phyloP scores from a whole-genome alignment of 2,329 filamentous ascomycete species.

The Trichothecium roseum region DNA sequence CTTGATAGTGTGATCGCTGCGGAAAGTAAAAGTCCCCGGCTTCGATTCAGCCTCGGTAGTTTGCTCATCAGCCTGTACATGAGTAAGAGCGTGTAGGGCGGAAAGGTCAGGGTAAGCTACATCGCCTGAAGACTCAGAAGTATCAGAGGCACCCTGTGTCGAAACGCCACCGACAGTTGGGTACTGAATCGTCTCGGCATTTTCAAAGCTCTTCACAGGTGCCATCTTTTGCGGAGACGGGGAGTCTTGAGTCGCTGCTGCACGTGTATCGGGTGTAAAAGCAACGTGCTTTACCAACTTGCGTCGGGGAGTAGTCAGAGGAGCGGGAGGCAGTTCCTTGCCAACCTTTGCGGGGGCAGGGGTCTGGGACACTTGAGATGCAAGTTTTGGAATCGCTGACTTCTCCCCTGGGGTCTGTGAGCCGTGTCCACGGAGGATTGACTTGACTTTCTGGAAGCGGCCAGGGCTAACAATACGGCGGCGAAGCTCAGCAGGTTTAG shows the following conservation, averaged over 20 bases:
- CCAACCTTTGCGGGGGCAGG: slow-evolving; percentile 34
- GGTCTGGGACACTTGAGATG: slow-evolving; percentile 30
- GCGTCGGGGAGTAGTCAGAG: slow-evolving; percentile 56
- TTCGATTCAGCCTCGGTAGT: slow-evolving; percentile 25
- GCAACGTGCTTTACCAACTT: slow-evolving; percentile 64
- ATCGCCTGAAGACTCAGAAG: slow-evolving; percentile 13
- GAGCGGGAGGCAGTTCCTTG: slow-evolving; percentile 40
- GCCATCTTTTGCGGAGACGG: slow-evolving; percentile 45
- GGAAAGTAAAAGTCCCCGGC: slow-evolving; percentile 54
- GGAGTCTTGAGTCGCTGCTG: slow-evolving; percentile 33
- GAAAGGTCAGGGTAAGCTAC: slow-evolving; percentile 46
- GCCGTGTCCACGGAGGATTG: slow-evolving; percentile 39
- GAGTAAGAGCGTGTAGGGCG: slow-evolving; percentile 22
- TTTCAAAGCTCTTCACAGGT: slow-evolving; percentile 29
- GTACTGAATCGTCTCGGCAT: slow-evolving; percentile 13
- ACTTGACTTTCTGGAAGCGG: slow-evolving; percentile 46
- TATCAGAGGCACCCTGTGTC: slow-evolving; percentile 9
- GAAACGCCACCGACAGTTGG: slow-evolving; percentile 16
- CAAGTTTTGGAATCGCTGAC: slow-evolving; percentile 37
- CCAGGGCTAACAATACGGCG: slow-evolving; percentile 35
- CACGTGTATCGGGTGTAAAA: slow-evolving; percentile 60
- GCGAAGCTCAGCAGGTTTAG: slow-evolving; percentile 21
- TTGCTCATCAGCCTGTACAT: slow-evolving; percentile 9
- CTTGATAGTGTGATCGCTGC: slow-evolving; percentile 53
- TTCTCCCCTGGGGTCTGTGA: slow-evolving; percentile 24